Conservation (phyloP, 306 rosid genomes). For the Datisca glomerata region DNA sequence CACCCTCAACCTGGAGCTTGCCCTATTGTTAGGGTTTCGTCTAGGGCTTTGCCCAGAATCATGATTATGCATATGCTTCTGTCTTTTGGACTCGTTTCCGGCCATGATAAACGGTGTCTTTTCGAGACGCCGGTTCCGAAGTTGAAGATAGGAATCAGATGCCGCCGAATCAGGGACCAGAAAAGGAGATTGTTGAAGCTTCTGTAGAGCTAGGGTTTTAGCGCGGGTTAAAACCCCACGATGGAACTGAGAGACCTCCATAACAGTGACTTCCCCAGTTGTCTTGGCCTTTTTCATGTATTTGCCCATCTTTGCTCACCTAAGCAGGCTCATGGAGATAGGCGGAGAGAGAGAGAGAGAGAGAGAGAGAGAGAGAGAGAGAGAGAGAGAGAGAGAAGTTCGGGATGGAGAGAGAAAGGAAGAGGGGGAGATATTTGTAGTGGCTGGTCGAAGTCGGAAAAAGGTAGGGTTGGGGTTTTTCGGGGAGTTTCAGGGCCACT, state of each 20-base stretch:
- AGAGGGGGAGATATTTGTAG: conserved; percentile 1
- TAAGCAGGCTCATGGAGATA: conserved; percentile 7
- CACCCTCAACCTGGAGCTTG: conserved; percentile 25
- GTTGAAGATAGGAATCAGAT: conserved; percentile 66
- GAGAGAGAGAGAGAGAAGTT: background rate
- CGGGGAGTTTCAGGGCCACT: conserved; percentile 10
- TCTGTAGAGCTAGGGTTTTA: conserved; percentile 62
- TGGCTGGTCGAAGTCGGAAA: conserved; percentile 3
- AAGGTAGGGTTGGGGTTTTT: conserved; percentile 16
- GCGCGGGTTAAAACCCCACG: conserved; percentile 87
- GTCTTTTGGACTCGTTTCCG: conserved; percentile 28
- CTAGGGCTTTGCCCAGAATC: conserved; percentile 28
- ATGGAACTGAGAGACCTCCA: conserved; percentile 55
- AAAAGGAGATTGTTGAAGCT: conserved; percentile 30
- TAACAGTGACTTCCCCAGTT: conserved; percentile 34
- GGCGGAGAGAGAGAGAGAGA: conserved; percentile 5
- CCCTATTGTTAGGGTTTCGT: conserved; percentile 33
- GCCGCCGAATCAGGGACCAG: conserved; percentile 13
- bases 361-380: background rate
- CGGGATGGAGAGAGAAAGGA: background rate
- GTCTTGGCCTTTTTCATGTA: conserved; percentile 79
- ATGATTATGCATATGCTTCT: conserved; percentile 13
- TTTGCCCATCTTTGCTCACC: conserved; percentile 47
- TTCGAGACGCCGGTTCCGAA: conserved; percentile 62
- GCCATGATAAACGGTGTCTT: conserved; percentile 30